Base-by-base conservation (phyloP, 208 protist species). In the Crithidia sp. region DNA sequence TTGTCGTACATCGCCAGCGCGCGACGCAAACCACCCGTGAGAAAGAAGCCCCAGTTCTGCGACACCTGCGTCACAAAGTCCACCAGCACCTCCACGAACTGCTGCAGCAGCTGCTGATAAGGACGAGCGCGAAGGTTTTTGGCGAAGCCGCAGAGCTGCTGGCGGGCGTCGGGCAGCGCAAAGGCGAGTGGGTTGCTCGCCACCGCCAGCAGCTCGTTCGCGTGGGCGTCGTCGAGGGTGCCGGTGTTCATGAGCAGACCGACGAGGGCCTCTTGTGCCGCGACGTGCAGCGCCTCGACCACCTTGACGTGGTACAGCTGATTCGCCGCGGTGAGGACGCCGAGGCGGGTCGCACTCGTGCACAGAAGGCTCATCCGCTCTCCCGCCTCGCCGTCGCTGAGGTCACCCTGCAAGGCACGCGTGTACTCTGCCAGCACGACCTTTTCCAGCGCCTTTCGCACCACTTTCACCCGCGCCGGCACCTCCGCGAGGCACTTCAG, bases 11-110 rank as follows among this genome's bases (percentile, higher is more conserved):
- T 64, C 13, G 67, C 49, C 14, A 81, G 73, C 3, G 70, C 67
- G 5, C 43, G 37, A 4, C 68, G 54, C 55, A 81, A 45, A 28
- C 59, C 70, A n/a, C 84, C 76, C 10, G 76, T 67, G 52, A 94
- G 49, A 45, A 86, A 77, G 64, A 83, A 75, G 60, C 76, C 82
- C 89, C 91, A 96, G 14, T 76, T 67, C 74, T 88, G 87, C 5
- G 76, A 67, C 37, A 67, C 77, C 10, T 83, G 65, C 41, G 74
- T 75, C 41, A 93, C 66, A 61, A 82, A 81, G 43, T 91, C 77
- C 14, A 83, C 65, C 44, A 92, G 73, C 3, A 36, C 54, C 61
- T 90, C 83, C 7, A 81, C 56, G 41, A 92, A 67, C 52, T 81
- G 57, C 60, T 72, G 71, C 54, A 86, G 55, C 49, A 95, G 12